Percentiles rank a stretch among this genome's conserved stretches.
Evolutionary conservation across 129 eudicot genomes (phyloP).

Genomic region (Artemisia argyi): DNA sequence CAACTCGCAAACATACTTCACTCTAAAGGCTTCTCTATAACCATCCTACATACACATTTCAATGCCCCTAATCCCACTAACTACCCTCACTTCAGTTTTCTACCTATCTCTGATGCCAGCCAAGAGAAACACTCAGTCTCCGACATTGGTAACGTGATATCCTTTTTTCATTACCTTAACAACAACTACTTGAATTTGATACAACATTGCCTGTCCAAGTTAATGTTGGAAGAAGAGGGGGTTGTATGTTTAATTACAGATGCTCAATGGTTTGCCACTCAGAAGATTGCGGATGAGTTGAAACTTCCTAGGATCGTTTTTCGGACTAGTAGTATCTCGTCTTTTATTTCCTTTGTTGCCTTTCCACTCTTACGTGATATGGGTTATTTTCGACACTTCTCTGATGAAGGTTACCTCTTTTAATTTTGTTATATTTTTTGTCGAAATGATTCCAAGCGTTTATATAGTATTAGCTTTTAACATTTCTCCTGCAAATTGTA

Average conservation of each 20-base stretch:
- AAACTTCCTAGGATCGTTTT: conserved; percentile 40
- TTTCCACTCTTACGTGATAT: conserved; percentile 1
- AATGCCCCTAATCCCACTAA: conserved; percentile 45
- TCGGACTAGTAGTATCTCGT: conserved; percentile 26
- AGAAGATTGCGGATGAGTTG: conserved; percentile 31
- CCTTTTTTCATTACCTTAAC: conserved; percentile 18
- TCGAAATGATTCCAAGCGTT: too few species aligned
- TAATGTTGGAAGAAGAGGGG: conserved; percentile 21
- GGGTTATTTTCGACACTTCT: conserved; percentile 11
- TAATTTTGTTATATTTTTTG: too few species aligned
- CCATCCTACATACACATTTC: conserved; percentile 50
- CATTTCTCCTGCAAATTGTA: too few species aligned
- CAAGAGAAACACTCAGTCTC: background rate
- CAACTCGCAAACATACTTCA: conserved; percentile 61
- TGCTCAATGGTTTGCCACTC: conserved; percentile 40
- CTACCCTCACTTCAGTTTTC: conserved; percentile 49
- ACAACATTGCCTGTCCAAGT: conserved; percentile 17
- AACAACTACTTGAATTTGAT: conserved; percentile 31
- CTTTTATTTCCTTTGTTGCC: conserved; percentile 27
- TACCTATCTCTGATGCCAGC: conserved; percentile 22
- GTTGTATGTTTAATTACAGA: conserved; percentile 48
- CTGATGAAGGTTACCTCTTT: conserved; percentile 6
- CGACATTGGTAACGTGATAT: background rate
- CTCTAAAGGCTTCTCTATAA: conserved; percentile 51
- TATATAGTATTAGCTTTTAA: too few species aligned